phyloP scores from a whole-genome alignment of 1,284 basidiomycete genomes.

The Cutaneotrichosporon sp. region DNA sequence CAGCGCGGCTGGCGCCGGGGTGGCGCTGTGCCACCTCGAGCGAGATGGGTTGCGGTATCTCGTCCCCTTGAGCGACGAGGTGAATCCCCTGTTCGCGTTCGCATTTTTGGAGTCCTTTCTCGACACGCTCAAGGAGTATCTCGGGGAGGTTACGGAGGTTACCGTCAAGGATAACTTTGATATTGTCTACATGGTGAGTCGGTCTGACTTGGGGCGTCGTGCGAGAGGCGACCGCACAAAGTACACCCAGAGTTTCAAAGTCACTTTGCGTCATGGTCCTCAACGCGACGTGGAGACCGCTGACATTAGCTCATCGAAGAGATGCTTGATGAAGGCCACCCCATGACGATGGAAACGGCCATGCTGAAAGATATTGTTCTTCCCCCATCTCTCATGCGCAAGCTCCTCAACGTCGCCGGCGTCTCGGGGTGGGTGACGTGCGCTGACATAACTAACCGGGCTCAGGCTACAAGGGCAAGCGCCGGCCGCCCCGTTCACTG shows the following conservation, averaged over 20 bases:
- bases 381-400: constrained; percentile 76
- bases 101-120: constrained; percentile 80
- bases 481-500: constrained; percentile 69
- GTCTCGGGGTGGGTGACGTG: constrained; percentile 50
- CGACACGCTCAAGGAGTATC: constrained; percentile 78
- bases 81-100: constrained; percentile 84
- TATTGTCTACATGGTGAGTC: constrained; percentile 81
- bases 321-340: constrained; percentile 88
- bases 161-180: constrained; percentile 91
- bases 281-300: no score
- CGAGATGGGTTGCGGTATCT: constrained; percentile 68
- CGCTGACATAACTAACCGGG: neutral
- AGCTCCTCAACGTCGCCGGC: constrained; percentile 63
- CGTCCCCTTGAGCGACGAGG: constrained; percentile 69
- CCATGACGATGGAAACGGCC: constrained; percentile 87
- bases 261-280: no score
- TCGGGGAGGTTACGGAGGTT: constrained; percentile 65
- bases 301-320: constrained; percentile 77
- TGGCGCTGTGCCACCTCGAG: constrained; percentile 60
- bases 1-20: constrained; percentile 30
- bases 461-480: constrained; percentile 44
- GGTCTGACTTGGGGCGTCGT: neutral
- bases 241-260: no score
- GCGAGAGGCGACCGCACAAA: no score
- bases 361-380: constrained; percentile 87